phyloP scores from a whole-genome alignment of 2,329 filamentous ascomycete genomes.

The Phialophora chinensis region DNA sequence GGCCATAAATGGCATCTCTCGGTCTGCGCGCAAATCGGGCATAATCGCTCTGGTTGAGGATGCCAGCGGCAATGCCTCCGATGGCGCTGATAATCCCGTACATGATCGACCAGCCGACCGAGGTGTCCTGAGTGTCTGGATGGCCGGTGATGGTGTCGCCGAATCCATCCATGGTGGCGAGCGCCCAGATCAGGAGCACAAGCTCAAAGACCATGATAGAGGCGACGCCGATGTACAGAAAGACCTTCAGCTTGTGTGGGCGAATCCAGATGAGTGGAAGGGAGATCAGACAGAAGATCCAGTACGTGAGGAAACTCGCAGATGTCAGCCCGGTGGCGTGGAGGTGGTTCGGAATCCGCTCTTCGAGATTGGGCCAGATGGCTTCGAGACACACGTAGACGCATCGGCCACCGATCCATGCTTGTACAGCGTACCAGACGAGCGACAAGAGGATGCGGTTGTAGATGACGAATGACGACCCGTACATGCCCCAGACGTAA shows the following conservation, averaged over 20 bases:
- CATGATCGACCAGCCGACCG: conserved; percentile 32
- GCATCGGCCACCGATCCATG: conserved; percentile 54
- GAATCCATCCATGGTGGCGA: conserved; percentile 45
- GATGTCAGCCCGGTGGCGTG: conserved; percentile 46
- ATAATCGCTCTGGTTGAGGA: conserved; percentile 56
- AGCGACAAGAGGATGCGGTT: conserved; percentile 80
- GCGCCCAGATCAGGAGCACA: conserved; percentile 45
- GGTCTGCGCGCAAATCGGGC: conserved; percentile 51
- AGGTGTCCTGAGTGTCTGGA: conserved; percentile 26
- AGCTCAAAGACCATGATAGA: conserved; percentile 52
- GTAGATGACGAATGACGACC: conserved; percentile 83
- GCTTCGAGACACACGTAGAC: conserved; percentile 55
- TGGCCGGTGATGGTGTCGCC: conserved; percentile 37
- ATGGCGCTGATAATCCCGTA: conserved; percentile 51
- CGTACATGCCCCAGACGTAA: conserved; percentile 83
- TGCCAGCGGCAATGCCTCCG: conserved; percentile 53
- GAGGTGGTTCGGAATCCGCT: conserved; percentile 50
- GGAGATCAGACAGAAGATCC: conserved; percentile 54
- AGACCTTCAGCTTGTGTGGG: conserved; percentile 52
- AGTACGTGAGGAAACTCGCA: conserved; percentile 53
- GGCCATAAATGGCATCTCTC: conserved; percentile 51
- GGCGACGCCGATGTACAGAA: conserved; percentile 52
- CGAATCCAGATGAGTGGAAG: conserved; percentile 54
- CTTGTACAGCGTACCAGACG: conserved; percentile 60
- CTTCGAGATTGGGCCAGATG: conserved; percentile 53